Conservation (phyloP, 2,329 filamentous ascomycete species). For the Ceratocystis cacaofunesta region DNA sequence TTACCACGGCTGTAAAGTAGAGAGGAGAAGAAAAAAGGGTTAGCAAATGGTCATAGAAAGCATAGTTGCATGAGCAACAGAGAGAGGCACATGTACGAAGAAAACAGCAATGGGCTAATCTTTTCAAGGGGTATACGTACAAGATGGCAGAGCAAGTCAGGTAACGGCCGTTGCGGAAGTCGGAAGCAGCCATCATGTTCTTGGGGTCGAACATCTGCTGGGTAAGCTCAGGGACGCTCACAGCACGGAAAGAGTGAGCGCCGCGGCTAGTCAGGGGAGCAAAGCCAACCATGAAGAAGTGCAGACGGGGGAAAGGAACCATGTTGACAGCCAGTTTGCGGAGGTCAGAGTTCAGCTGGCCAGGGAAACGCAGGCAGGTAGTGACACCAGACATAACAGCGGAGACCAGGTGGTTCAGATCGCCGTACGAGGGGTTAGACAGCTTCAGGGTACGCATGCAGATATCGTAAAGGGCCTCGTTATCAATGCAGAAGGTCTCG, state of each 20-base stretch:
- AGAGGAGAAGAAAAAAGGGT: neutral
- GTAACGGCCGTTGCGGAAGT: slow-evolving; percentile 99
- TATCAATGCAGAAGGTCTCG: slow-evolving; percentile 99
- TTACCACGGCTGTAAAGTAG: slow-evolving; percentile 62
- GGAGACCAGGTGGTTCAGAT: slow-evolving; percentile 98
- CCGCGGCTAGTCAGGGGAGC: slow-evolving; percentile 81
- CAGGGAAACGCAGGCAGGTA: slow-evolving; percentile 96
- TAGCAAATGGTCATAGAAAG: slow-evolving; percentile 1
- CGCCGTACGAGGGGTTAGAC: slow-evolving; percentile 93
- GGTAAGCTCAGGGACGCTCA: slow-evolving; percentile 94
- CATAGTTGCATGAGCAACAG: neutral
- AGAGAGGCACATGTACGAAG: neutral
- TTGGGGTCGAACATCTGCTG: slow-evolving; percentile 99
- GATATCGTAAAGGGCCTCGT: slow-evolving; percentile 99
- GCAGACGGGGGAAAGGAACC: slow-evolving; percentile 98
- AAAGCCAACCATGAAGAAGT: slow-evolving; percentile 99
- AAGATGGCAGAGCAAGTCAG: slow-evolving; percentile 99
- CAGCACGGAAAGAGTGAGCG: slow-evolving; percentile 89
- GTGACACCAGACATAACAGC: slow-evolving; percentile 99
- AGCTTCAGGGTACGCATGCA: slow-evolving; percentile 99
- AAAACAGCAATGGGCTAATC: too few species aligned
- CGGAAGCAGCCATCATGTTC: slow-evolving; percentile 99
- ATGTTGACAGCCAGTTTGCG: slow-evolving; percentile 99
- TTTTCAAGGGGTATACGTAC: slow-evolving; percentile 32
- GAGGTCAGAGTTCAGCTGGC: slow-evolving; percentile 98